phyloP scores from a whole-genome alignment of 495 filamentous ascomycete genomes.

The Aspergillus ellipticus region DNA sequence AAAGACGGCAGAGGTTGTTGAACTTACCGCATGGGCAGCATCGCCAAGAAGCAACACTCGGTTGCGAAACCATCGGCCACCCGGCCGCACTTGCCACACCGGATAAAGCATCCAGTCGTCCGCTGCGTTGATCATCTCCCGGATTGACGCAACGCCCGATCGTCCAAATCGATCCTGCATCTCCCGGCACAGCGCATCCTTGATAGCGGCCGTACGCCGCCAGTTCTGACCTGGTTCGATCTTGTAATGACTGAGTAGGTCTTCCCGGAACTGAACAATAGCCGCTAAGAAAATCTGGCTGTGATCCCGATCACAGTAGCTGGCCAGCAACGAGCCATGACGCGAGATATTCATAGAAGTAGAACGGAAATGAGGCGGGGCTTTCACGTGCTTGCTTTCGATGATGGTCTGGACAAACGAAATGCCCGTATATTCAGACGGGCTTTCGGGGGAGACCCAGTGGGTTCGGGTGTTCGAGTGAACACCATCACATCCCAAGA shows the following conservation, averaged over 20 bases:
- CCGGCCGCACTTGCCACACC: constrained; percentile 52
- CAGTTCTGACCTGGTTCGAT: constrained; percentile 46
- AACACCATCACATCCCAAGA: constrained; percentile 63
- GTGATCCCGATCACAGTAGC: constrained; percentile 43
- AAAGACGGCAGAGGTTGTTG: neutral
- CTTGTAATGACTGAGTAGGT: constrained; percentile 25
- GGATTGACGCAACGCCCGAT: constrained; percentile 43
- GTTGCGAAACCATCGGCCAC: constrained; percentile 48
- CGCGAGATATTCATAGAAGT: constrained; percentile 50
- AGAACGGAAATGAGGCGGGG: constrained; percentile 40
- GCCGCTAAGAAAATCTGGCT: constrained; percentile 52
- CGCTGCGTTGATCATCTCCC: constrained; percentile 42
- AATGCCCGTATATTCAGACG: constrained; percentile 53
- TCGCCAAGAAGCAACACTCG: constrained; percentile 53
- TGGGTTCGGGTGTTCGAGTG: constrained; percentile 52
- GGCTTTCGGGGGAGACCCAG: constrained; percentile 48
- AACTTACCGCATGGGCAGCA: constrained; percentile 57
- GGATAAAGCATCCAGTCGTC: constrained; percentile 58
- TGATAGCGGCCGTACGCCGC: constrained; percentile 38
- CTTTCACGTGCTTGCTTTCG: constrained; percentile 14
- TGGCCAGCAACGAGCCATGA: constrained; percentile 52
- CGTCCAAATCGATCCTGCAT: constrained; percentile 44
- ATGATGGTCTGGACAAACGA: constrained; percentile 52
- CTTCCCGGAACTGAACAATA: constrained; percentile 48
- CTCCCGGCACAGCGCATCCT: constrained; percentile 38